Evolutionary conservation across 2,329 filamentous ascomycete species (phyloP), one percentile per base, ranked within the genome.

Genomic region (Cercospora sojina): DNA sequence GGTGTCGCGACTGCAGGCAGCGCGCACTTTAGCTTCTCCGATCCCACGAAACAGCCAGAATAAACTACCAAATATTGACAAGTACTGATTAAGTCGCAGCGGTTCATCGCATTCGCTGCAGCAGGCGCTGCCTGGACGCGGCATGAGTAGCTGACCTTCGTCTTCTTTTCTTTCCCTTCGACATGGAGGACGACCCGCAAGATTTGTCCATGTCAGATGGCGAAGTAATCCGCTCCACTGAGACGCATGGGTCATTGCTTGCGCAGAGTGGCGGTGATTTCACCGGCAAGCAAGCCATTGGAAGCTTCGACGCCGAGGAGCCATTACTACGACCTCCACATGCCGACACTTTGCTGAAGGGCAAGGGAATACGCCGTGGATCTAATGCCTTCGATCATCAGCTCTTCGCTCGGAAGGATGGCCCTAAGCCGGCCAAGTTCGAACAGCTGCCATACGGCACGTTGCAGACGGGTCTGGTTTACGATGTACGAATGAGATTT

Each of bases 401-500:
- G 27, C 64, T 75, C 8, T 64, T 69, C 20, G 65, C 66, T 18
- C 64, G 70, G 23, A 66, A 71, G 41, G 74, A 76, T 62, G 67
- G 62, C 8, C 75, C 75, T 2, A 69, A 70, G 27, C 74, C 72
- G 20, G 67, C 75, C 27, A 79, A 77, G 64, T 81, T 77, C 64
- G 62, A 73, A n/a, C 62, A 69, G 2, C 70, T 80, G 10, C 78
- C 79, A 1, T 79, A 81, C 64, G 71, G 76, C 3, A 77, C 77
- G 0, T 71, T 72, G 3, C 76, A 76, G 67, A 83, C 82, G 8
- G 83, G 83, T 0, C 74, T 84, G 2, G 81, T 84, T 71, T 99
- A 98, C 77, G 95, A 99, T 80, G 89, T 92, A 65, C 88, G 94
- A 32, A 99, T 99, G 95, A 92, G 95, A 67, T 90, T 96, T 67